Base-by-base conservation (phyloP, 148 eudicot species). In the Selenicereus undatus region DNA sequence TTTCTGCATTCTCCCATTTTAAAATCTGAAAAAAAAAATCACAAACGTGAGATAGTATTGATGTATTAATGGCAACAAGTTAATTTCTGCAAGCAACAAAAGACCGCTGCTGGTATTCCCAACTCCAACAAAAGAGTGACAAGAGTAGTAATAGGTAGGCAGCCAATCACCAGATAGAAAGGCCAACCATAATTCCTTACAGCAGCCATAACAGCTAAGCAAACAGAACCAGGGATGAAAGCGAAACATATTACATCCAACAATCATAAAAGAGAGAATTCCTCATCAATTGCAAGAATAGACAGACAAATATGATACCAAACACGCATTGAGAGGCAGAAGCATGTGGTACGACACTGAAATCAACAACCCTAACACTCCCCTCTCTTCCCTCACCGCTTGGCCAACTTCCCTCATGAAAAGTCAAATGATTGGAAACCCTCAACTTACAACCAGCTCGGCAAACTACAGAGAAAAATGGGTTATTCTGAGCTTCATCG, bases 1-100 rank as follows among this genome's bases (percentile, higher is more conserved):
- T 82, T 78, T 86, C 91, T 30, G 85, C 79, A 26, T 87, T 84
- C 82, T 77, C 89, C 97, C 97, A 93, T 22, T 66, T 86, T 71
- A 95, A 85, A 71, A 92, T 87, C 98, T 95, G 88, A 72, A 80
- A 88, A 72, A 80, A 88, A 74, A 18, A 22, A 36, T 50, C 17
- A 35, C 72, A 48, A 71, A 62, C 35, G 50, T 73, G 16, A 72
- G 26, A 29, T 11, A 65, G 11, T 21, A 21, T 18, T 73, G 48
- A 27, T 24, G 12, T 32, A 51, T 79, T 30, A 79, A 1, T 72
- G 8, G 32, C 58, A 71, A n/a, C 11, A 71, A 16, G 45, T n/a
- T 29, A 21, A 27, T 30, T 39, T 76, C 32, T n/a, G 50, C 36
- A 77, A 78, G 48, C 58, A 27, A 52, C n/a, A 73, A 29, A 36